Percentiles rank a stretch among this genome's conserved stretches.
These are phyloP conservation scores for Backusella circina DNA, from an alignment of 192 early-diverging fungal species.

Conservation along the genomic window DNA sequence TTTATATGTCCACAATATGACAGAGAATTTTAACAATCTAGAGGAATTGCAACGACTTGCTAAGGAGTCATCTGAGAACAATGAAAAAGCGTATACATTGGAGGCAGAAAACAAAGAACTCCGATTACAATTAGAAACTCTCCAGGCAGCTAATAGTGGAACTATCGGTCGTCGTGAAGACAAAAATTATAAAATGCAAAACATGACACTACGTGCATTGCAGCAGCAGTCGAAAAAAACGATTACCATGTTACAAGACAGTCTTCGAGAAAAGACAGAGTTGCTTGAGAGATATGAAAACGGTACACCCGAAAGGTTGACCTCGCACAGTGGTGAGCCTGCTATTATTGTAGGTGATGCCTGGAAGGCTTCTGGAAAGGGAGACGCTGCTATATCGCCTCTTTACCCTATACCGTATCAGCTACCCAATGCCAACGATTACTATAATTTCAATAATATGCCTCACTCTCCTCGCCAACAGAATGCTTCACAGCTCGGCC, in stretches of 20 bases:
- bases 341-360: constrained; percentile 18
- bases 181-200: constrained; percentile 18
- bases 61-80: constrained; percentile 57
- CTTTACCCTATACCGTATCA: background rate
- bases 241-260: constrained; percentile 66
- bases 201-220: constrained; percentile 36
- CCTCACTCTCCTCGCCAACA: background rate
- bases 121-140: constrained; percentile 14
- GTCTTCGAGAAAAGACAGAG: constrained; percentile 52
- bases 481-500: background rate
- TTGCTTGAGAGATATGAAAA: background rate
- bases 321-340: background rate
- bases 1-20: constrained; percentile 66
- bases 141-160: background rate
- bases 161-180: background rate
- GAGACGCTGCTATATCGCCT: background rate
- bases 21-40: constrained; percentile 71
- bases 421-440: background rate
- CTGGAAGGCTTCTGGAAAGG: constrained; percentile 20
- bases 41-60: constrained; percentile 66
- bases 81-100: constrained; percentile 54
- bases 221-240: constrained; percentile 70
- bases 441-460: background rate
- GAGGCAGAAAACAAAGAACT: constrained; percentile 62
- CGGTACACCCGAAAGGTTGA: background rate